A percentile compares a stretch with the other conserved stretches of the same genome.
phyloP scores from a whole-genome alignment of 495 filamentous ascomycete genomes.

The Aspergillus egyptiacus region DNA sequence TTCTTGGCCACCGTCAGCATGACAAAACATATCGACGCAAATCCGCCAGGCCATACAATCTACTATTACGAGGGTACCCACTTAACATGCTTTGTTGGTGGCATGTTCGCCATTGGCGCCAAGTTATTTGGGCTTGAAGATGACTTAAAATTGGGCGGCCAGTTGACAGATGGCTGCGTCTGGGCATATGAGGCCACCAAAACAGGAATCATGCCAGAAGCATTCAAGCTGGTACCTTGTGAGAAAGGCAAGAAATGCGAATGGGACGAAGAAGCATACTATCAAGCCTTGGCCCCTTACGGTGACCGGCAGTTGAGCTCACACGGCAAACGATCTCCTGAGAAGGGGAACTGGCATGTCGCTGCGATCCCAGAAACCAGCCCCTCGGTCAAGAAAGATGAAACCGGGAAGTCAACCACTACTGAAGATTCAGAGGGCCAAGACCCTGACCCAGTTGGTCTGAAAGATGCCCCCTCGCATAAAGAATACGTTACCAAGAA shows the following conservation, averaged over 20 bases:
- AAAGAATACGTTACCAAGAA: conserved; percentile 56
- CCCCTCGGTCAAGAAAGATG: not conserved
- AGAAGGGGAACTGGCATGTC: conserved; percentile 22
- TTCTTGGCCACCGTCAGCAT: conserved; percentile 56
- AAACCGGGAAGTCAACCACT: not conserved
- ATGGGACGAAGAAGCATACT: conserved; percentile 69
- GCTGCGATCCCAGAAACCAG: conserved; percentile 1
- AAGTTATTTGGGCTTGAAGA: conserved; percentile 74
- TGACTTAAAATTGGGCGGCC: conserved; percentile 75
- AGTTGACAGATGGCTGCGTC: conserved; percentile 86
- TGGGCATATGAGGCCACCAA: conserved; percentile 83
- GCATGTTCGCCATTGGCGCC: conserved; percentile 87
- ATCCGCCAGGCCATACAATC: conserved; percentile 27
- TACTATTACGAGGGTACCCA: conserved; percentile 63
- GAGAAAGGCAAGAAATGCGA: conserved; percentile 57
- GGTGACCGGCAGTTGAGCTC: conserved; percentile 20
- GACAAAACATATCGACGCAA: conserved; percentile 13
- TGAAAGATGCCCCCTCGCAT: conserved; percentile 35
- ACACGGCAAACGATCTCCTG: conserved; percentile 14
- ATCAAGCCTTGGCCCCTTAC: conserved; percentile 50
- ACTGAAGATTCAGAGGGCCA: conserved; percentile 1
- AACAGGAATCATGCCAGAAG: conserved; percentile 89
- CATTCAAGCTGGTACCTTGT: conserved; percentile 61
- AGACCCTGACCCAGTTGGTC: conserved; percentile 15
- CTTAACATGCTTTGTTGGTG: conserved; percentile 84